A percentile compares a stretch with the other conserved stretches of the same genome.
Evolutionary conservation across 495 filamentous ascomycete genomes (phyloP).

Genomic region (Trichoderma virens): DNA sequence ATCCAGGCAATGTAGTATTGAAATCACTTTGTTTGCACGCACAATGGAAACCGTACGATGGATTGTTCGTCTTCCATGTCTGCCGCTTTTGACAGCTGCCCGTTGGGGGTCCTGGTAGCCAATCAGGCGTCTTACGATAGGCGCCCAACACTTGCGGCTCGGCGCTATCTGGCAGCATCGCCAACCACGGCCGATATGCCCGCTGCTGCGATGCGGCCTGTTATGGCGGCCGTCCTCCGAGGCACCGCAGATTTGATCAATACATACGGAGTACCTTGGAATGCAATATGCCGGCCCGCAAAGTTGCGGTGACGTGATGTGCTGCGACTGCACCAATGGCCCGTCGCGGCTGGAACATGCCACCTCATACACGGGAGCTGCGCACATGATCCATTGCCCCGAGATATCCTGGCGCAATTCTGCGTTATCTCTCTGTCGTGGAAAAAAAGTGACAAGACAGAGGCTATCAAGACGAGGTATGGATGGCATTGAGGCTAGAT

Average conservation of each 20-base stretch:
- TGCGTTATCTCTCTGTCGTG: background rate
- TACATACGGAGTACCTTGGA: too few species aligned
- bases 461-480: background rate
- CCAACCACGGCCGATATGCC: background rate
- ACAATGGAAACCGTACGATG: too few species aligned
- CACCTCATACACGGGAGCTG: background rate
- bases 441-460: background rate
- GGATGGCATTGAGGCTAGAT: conserved; percentile 1
- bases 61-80: too few species aligned
- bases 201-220: background rate
- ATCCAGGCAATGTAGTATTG: too few species aligned
- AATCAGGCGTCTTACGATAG: too few species aligned
- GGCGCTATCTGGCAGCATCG: background rate
- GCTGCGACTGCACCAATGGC: background rate
- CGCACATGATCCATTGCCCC: conserved; percentile 6
- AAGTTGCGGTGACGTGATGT: conserved; percentile 2
- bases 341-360: background rate
- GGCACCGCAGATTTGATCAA: background rate
- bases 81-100: too few species aligned
- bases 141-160: conserved; percentile 2
- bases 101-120: too few species aligned
- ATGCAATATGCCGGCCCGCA: too few species aligned
- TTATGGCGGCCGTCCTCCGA: background rate
- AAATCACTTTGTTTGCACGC: too few species aligned
- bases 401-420: background rate